Percentiles rank a stretch among this genome's conserved stretches.
Conservation (phyloP, 1,284 basidiomycete genomes). For the Thelephora terrestris region DNA sequence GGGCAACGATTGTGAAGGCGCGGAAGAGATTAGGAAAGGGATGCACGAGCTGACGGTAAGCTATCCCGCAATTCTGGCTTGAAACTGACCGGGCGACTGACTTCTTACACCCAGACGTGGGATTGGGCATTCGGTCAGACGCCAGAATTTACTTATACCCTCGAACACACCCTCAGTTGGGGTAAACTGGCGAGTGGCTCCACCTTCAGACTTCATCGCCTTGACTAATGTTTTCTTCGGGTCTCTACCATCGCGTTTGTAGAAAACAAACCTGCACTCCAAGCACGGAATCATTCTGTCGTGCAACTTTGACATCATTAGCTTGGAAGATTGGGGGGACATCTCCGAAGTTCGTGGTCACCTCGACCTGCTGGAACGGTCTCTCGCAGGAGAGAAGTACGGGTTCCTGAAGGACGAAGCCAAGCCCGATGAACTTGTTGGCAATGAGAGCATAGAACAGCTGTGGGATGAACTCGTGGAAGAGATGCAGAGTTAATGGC, state of each 20-base stretch:
- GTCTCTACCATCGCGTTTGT: constrained; percentile 1
- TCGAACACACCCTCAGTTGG: constrained; percentile 44
- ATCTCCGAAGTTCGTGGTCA: neutral
- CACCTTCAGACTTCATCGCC: too few species aligned
- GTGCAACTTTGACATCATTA: constrained; percentile 29
- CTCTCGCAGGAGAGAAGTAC: constrained; percentile 35
- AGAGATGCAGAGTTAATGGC: constrained; percentile 23
- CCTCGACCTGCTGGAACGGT: constrained; percentile 1
- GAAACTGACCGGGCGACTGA: neutral
- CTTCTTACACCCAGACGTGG: constrained; percentile 56
- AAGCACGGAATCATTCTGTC: constrained; percentile 54
- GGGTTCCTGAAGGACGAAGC: constrained; percentile 31
- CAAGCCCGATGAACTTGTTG: constrained; percentile 5
- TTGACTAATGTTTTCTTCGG: constrained; percentile 1
- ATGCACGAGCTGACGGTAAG: constrained; percentile 65
- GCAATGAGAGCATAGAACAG: constrained; percentile 17
- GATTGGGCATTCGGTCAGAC: constrained; percentile 92
- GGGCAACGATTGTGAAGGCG: constrained; percentile 31
- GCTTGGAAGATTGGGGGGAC: constrained; percentile 6
- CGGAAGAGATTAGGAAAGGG: constrained; percentile 52
- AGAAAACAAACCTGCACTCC: constrained; percentile 42
- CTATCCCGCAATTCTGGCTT: neutral
- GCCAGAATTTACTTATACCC: constrained; percentile 75
- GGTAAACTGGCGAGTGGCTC: constrained; percentile 42
- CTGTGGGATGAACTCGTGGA: constrained; percentile 31